Percentiles rank a stretch among this genome's conserved stretches.
Evolutionary conservation across 2,329 filamentous ascomycete species (phyloP).

Genomic region (Aspergillus sp.): DNA sequence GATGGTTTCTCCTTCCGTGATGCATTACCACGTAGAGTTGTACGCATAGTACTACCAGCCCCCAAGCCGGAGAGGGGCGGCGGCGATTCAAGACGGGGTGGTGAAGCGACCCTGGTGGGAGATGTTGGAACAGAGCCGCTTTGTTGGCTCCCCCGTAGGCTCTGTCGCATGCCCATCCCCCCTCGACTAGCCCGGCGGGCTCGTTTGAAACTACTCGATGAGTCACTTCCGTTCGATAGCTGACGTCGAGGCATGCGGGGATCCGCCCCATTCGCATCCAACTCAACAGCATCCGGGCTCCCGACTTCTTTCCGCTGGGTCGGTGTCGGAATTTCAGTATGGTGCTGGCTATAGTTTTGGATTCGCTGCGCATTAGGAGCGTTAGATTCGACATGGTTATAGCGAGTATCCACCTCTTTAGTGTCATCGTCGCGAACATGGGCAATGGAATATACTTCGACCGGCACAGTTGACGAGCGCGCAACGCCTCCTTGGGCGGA

Average conservation of each 20-base stretch:
- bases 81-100: conserved; percentile 54
- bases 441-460: conserved; percentile 17
- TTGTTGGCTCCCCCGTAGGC: conserved; percentile 62
- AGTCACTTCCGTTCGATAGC: conserved; percentile 66
- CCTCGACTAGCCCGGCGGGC: conserved; percentile 49
- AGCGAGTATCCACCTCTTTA: background rate
- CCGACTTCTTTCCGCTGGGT: conserved; percentile 19
- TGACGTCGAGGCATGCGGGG: conserved; percentile 47
- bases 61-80: conserved; percentile 45
- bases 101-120: conserved; percentile 57
- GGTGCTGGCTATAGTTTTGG: conserved; percentile 1
- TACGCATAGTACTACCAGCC: conserved; percentile 42
- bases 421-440: conserved; percentile 12
- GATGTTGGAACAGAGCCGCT: conserved; percentile 38
- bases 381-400: background rate
- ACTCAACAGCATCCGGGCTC: conserved; percentile 1
- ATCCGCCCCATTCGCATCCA: conserved; percentile 7
- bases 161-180: conserved; percentile 64
- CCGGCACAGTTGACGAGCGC: conserved; percentile 12
- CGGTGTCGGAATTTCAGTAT: conserved; percentile 19
- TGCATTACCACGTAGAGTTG: conserved; percentile 51
- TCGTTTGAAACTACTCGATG: conserved; percentile 75
- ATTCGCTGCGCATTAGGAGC: background rate
- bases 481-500: background rate
- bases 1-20: conserved; percentile 43